Percentiles rank a stretch among this genome's conserved stretches.
phyloP scores from a whole-genome alignment of 2,329 filamentous ascomycete species.

The Amylocarpus encephaloides region DNA sequence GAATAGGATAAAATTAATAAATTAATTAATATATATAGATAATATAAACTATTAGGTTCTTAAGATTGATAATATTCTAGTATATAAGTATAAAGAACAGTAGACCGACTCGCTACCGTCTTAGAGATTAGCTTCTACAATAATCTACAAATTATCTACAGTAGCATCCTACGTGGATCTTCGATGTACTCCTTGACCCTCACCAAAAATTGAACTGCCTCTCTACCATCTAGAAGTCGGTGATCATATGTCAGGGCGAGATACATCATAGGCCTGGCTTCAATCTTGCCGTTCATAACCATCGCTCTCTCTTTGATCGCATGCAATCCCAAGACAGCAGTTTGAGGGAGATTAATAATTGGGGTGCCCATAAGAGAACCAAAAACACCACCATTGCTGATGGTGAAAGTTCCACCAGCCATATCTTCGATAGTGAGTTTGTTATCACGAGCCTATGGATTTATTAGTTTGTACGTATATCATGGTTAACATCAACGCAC shows the following conservation, averaged over 20 bases:
- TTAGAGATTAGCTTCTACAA: neutral
- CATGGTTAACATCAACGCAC: conserved; percentile 38
- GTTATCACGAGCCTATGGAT: conserved; percentile 71
- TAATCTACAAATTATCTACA: conserved; percentile 34
- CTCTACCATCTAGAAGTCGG: conserved; percentile 86
- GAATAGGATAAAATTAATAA: neutral
- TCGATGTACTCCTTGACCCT: conserved; percentile 98
- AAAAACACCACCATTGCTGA: conserved; percentile 95
- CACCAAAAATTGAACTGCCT: conserved; percentile 92
- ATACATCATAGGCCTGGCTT: conserved; percentile 99
- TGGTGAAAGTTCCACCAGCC: conserved; percentile 97
- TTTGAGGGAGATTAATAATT: conserved; percentile 96
- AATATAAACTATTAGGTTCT: neutral
- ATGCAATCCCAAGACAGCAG: conserved; percentile 84
- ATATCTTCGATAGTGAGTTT: conserved; percentile 99
- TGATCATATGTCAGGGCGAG: conserved; percentile 97
- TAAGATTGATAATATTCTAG: neutral
- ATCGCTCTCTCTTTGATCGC: conserved; percentile 94
- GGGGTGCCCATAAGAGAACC: conserved; percentile 96
- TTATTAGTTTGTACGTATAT: conserved; percentile 9
- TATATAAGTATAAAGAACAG: neutral
- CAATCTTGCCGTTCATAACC: conserved; percentile 85
- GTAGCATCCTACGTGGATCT: conserved; percentile 86
- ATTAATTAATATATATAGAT: neutral
- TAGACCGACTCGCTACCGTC: neutral